phyloP scores from a whole-genome alignment of 2,329 filamentous ascomycete genomes.

The Setomelanomma holmii region DNA sequence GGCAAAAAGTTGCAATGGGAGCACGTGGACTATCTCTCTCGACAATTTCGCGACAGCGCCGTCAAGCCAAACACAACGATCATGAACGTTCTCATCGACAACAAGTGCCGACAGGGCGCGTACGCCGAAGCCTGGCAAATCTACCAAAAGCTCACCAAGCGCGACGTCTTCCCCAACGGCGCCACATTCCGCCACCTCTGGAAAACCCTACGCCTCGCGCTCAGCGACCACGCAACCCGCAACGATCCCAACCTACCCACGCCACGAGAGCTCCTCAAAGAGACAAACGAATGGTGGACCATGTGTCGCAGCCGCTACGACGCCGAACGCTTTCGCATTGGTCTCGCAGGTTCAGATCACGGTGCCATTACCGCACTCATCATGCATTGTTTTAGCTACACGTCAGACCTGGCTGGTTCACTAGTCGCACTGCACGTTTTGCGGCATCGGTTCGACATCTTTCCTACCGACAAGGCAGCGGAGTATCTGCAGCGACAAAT shows the following conservation, averaged over 20 bases:
- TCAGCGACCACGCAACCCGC: conserved; percentile 25
- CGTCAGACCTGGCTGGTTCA: conserved; percentile 41
- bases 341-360: conserved; percentile 29
- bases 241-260: conserved; percentile 32
- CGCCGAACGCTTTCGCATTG: conserved; percentile 33
- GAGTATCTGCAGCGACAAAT: conserved; percentile 35
- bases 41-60: conserved; percentile 28
- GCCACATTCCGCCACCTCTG: conserved; percentile 38
- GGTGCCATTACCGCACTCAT: conserved; percentile 35
- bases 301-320: conserved; percentile 31
- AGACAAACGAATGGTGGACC: conserved; percentile 40
- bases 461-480: conserved; percentile 28
- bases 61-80: conserved; percentile 32
- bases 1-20: conserved; percentile 38
- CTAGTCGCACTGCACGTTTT: conserved; percentile 45
- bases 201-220: conserved; percentile 41
- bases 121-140: conserved; percentile 37
- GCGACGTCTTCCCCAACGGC: conserved; percentile 40
- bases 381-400: conserved; percentile 46
- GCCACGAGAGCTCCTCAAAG: conserved; percentile 39
- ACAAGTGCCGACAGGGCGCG: conserved; percentile 35
- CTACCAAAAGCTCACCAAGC: conserved; percentile 37
- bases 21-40: conserved; percentile 42
- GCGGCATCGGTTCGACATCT: conserved; percentile 30
- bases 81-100: conserved; percentile 46